Evolutionary conservation across 2,329 filamentous ascomycete genomes (phyloP).

Genomic region (Cryphonectria carpinicola): DNA sequence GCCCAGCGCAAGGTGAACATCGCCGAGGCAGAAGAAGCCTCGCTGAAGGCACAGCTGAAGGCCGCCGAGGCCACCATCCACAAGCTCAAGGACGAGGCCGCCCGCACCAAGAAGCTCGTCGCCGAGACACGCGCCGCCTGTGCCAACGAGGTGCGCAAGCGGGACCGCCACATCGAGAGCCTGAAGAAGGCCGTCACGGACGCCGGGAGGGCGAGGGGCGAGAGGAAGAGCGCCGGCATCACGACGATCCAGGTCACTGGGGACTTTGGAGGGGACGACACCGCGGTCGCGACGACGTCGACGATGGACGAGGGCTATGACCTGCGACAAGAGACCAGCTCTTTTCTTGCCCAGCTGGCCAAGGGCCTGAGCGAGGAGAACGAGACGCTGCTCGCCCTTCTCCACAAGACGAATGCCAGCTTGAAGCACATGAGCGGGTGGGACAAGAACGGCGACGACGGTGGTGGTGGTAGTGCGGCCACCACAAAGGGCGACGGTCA

Average conservation of each 20-base stretch:
- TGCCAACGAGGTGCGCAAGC: conserved; percentile 86
- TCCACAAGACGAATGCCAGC: conserved; percentile 71
- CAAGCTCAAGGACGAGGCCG: conserved; percentile 81
- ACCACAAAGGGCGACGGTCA: conserved; percentile 33
- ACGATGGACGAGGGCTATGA: conserved; percentile 63
- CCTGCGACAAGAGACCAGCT: conserved; percentile 84
- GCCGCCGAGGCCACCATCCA: conserved; percentile 75
- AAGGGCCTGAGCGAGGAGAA: conserved; percentile 90
- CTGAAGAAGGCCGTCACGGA: conserved; percentile 86
- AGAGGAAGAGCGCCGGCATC: conserved; percentile 57
- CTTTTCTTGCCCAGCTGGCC: conserved; percentile 84
- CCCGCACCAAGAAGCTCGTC: conserved; percentile 76
- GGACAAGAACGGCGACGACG: conserved; percentile 40
- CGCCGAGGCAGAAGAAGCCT: conserved; percentile 71
- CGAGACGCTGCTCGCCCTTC: conserved; percentile 74
- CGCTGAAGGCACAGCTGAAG: conserved; percentile 70
- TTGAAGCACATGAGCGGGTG: conserved; percentile 72
- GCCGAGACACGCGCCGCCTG: conserved; percentile 85
- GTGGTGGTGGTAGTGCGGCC: not conserved
- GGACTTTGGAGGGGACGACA: conserved; percentile 52
- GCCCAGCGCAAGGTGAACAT: conserved; percentile 59
- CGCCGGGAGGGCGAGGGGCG: conserved; percentile 64
- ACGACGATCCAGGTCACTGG: conserved; percentile 62
- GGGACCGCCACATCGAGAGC: conserved; percentile 85
- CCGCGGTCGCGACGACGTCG: conserved; percentile 26